A percentile compares a stretch with the other conserved stretches of the same genome.
Evolutionary conservation across 2,329 filamentous ascomycete species (phyloP).

Genomic region (Alternaria triticimaculans): DNA sequence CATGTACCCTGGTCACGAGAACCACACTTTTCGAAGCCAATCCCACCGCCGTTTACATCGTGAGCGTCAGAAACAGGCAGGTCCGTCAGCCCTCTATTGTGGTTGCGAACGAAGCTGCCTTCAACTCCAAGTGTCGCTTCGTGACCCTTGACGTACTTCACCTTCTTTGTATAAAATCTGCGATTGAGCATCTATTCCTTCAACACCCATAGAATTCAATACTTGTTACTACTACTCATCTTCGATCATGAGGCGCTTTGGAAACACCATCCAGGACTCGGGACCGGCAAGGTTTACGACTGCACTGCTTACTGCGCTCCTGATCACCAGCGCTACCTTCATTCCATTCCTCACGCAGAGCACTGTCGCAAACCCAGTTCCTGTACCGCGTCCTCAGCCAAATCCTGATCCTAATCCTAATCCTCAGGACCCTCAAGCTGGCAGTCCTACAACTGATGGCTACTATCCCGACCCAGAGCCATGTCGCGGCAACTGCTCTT

Average conservation of each 20-base stretch:
- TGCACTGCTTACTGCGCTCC: constrained; percentile 13
- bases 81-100: background rate
- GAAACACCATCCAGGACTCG: constrained; percentile 1
- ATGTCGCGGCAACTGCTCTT: constrained; percentile 49
- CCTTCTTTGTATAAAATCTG: background rate
- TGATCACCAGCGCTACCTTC: constrained; percentile 21
- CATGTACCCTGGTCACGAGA: constrained; percentile 1
- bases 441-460: background rate
- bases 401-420: background rate
- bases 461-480: constrained; percentile 42
- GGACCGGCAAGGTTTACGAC: constrained; percentile 5
- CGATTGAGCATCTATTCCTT: background rate
- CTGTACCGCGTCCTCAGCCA: background rate
- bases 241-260: background rate
- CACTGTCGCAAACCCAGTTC: constrained; percentile 1
- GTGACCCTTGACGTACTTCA: constrained; percentile 4
- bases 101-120: constrained; percentile 2
- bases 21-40: background rate
- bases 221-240: background rate
- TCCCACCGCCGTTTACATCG: background rate
- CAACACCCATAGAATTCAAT: background rate
- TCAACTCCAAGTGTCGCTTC: background rate
- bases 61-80: background rate
- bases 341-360: constrained; percentile 16
- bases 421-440: constrained; percentile 1